A percentile compares a stretch with the other conserved stretches of the same genome.
Evolutionary conservation across 306 rosid genomes (phyloP).

Genomic region (Prosopis cineraria): DNA sequence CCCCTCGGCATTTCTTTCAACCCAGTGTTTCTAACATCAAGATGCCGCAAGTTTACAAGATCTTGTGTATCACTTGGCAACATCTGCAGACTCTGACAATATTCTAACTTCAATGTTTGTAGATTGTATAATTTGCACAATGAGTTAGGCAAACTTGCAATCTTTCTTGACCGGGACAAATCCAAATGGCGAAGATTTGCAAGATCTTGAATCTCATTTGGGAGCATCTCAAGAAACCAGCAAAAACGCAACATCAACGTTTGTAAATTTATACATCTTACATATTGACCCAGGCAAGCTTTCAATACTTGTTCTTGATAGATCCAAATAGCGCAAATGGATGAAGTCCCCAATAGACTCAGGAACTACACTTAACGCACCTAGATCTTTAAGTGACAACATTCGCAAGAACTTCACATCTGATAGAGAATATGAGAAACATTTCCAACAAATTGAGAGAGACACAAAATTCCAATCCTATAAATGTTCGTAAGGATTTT

Average conservation of each 20-base stretch:
- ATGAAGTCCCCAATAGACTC: slow-evolving; percentile 3
- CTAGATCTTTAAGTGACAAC: no score
- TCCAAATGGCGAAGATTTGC: slow-evolving; percentile 10
- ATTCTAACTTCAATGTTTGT: not conserved
- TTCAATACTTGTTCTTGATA: not conserved
- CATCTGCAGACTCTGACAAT: not conserved
- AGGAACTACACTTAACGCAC: no score
- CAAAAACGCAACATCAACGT: not conserved
- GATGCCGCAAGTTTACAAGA: slow-evolving; percentile 20
- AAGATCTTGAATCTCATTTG: not conserved
- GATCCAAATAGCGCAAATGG: slow-evolving; percentile 7
- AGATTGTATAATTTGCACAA: slow-evolving; percentile 19
- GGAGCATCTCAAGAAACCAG: not conserved
- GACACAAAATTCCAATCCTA: not conserved
- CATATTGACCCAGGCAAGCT: not conserved
- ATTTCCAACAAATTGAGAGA: not conserved
- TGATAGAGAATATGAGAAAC: no score
- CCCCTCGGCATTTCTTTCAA: slow-evolving; percentile 3
- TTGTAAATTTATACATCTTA: slow-evolving; percentile 32
- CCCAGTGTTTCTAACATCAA: not conserved
- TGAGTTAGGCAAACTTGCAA: not conserved
- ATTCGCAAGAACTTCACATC: not conserved
- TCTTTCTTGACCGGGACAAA: not conserved
- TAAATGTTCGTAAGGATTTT: slow-evolving; percentile 12
- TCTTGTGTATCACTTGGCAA: slow-evolving; percentile 2